Evolutionary conservation across 192 early-diverging fungal genomes (phyloP).

Genomic region (Polychytrium aggregatum): DNA sequence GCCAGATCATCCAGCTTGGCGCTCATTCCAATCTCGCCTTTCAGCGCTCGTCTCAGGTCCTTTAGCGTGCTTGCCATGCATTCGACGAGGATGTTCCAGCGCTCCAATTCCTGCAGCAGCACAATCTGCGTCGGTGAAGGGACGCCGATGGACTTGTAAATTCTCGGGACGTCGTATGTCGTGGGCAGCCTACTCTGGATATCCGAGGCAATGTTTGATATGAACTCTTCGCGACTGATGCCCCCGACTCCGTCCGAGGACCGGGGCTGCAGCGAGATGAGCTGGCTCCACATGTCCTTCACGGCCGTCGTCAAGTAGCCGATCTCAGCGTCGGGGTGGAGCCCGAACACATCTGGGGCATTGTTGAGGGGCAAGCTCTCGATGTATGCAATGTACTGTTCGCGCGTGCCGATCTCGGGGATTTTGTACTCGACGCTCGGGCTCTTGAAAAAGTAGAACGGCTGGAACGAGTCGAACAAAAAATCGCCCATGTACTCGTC

Average conservation of each 20-base stretch:
- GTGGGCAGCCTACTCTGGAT: conserved; percentile 43
- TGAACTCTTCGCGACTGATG: conserved; percentile 53
- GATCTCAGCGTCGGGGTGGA: conserved; percentile 55
- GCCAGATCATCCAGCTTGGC: conserved; percentile 48
- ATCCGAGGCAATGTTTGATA: conserved; percentile 44
- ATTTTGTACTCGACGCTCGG: conserved; percentile 41
- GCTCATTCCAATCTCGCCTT: conserved; percentile 55
- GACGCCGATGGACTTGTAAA: conserved; percentile 41
- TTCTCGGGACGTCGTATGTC: conserved; percentile 41
- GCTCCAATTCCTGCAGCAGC: conserved; percentile 45
- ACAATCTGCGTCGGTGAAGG: conserved; percentile 50
- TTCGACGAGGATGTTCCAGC: conserved; percentile 53
- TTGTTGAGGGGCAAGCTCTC: conserved; percentile 47
- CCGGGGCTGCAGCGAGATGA: conserved; percentile 47
- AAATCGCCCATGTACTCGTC: conserved; percentile 57
- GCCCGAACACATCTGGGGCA: conserved; percentile 51
- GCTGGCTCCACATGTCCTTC: conserved; percentile 52
- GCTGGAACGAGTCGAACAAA: conserved; percentile 50
- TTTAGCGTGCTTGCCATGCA: conserved; percentile 35
- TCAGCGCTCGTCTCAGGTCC: conserved; percentile 41
- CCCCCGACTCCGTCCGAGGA: conserved; percentile 46
- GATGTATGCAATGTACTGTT: conserved; percentile 46
- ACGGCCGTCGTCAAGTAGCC: conserved; percentile 50
- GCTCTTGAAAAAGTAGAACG: conserved; percentile 45
- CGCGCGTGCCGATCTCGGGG: conserved; percentile 26